These are phyloP conservation scores for Sugiyamaella paludigena DNA, from an alignment of 1,139 yeast genomes.

Conservation along the genomic window DNA sequence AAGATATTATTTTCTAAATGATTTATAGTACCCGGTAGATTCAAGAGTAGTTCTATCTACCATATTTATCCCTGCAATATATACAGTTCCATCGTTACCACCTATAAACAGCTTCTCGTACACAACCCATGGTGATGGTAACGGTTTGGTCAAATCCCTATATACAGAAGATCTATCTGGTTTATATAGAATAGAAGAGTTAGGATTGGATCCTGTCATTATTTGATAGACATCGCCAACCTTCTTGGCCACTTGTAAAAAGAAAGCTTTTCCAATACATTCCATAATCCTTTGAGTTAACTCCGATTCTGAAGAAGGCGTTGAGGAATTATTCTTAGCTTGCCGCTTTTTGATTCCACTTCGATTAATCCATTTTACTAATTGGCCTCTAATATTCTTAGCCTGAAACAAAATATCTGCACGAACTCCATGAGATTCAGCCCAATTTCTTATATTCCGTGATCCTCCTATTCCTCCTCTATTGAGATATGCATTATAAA, in stretches of 20 bases:
- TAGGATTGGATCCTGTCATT: constrained; percentile 3
- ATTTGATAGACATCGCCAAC: constrained; percentile 1
- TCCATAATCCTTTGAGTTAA: constrained; percentile 16
- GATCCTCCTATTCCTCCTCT: constrained; percentile 23
- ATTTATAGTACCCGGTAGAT: constrained; percentile 10
- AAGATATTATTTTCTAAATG: constrained; percentile 1
- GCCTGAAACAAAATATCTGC: constrained; percentile 14
- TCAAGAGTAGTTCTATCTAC: constrained; percentile 10
- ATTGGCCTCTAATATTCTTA: constrained; percentile 14
- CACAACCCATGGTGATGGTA: constrained; percentile 14
- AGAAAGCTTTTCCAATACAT: constrained; percentile 20
- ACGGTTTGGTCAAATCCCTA: constrained; percentile 6
- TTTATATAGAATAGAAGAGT: neutral
- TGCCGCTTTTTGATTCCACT: constrained; percentile 7
- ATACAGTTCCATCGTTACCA: constrained; percentile 10
- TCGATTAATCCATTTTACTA: constrained; percentile 10
- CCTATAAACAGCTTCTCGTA: constrained; percentile 13
- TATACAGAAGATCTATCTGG: constrained; percentile 14
- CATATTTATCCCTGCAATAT: constrained; percentile 12
- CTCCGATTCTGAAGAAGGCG: neutral
- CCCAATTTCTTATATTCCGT: constrained; percentile 12
- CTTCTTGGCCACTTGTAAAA: constrained; percentile 21
- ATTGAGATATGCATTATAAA: constrained; percentile 63
- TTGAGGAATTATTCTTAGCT: neutral
- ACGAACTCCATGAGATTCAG: constrained; percentile 12